A percentile compares a stretch with the other conserved stretches of the same genome.
These are phyloP conservation scores for Ascochyta lentis DNA, from an alignment of 2,329 filamentous ascomycete genomes.

Conservation along the genomic window DNA sequence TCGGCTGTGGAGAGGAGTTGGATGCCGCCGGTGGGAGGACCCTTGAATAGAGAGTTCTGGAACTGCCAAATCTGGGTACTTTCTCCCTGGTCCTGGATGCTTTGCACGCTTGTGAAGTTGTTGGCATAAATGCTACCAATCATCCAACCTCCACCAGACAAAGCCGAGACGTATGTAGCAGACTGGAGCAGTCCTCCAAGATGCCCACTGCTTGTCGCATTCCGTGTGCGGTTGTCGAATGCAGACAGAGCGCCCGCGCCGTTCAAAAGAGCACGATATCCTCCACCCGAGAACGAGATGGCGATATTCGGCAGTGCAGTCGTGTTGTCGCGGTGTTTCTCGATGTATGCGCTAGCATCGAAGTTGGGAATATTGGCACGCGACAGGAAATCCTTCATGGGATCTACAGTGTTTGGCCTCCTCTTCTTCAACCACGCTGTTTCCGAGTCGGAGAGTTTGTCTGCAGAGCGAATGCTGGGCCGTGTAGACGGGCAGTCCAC, in stretches of 20 bases:
- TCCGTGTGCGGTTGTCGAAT: constrained; percentile 75
- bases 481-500: constrained; percentile 73
- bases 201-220: constrained; percentile 68
- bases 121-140: constrained; percentile 79
- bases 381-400: constrained; percentile 76
- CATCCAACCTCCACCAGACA: constrained; percentile 85
- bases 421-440: constrained; percentile 74
- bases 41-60: constrained; percentile 66
- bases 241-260: constrained; percentile 81
- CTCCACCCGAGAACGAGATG: constrained; percentile 81
- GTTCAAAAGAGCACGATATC: constrained; percentile 85
- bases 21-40: constrained; percentile 58
- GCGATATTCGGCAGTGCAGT: constrained; percentile 71
- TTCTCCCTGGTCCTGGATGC: constrained; percentile 57
- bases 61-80: constrained; percentile 68
- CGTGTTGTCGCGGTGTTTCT: constrained; percentile 61
- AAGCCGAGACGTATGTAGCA: constrained; percentile 78
- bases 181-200: constrained; percentile 83
- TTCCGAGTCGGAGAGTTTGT: constrained; percentile 71
- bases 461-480: constrained; percentile 72
- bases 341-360: constrained; percentile 76
- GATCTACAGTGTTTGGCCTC: constrained; percentile 73
- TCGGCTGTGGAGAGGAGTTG: constrained; percentile 62
- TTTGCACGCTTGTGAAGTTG: constrained; percentile 76
- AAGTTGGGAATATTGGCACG: constrained; percentile 79